phyloP scores from a whole-genome alignment of 495 filamentous ascomycete species.

The Cercophora sp. region DNA sequence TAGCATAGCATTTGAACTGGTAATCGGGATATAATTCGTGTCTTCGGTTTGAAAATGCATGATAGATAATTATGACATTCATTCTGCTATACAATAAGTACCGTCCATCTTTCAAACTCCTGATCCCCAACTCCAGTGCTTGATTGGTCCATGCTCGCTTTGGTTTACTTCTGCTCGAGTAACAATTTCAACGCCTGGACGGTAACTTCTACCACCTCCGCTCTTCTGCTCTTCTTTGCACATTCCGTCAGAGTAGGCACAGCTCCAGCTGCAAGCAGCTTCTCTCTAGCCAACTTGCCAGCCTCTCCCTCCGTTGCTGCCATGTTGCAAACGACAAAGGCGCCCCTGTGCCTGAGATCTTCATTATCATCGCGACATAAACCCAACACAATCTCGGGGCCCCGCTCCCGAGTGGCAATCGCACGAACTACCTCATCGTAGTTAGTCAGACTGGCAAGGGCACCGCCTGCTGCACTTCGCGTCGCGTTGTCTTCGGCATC shows the following conservation, averaged over 20 bases:
- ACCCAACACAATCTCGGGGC: constrained; percentile 64
- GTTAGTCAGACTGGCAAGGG: constrained; percentile 75
- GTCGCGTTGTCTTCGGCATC: constrained; percentile 80
- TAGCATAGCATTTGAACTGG: no score
- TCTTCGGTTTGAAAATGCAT: no score
- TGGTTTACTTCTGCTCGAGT: no score
- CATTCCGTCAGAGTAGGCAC: constrained; percentile 59
- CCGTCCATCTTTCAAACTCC: no score
- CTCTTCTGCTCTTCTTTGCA: constrained; percentile 59
- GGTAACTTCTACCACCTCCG: constrained; percentile 60
- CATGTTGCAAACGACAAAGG: constrained; percentile 69
- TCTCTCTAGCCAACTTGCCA: constrained; percentile 46
- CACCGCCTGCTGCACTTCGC: constrained; percentile 80
- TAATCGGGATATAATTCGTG: no score
- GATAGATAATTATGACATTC: no score
- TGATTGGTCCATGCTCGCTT: neutral
- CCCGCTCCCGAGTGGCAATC: constrained; percentile 63
- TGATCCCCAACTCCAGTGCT: neutral
- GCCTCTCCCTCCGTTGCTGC: constrained; percentile 47
- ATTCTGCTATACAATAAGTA: no score
- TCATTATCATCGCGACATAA: constrained; percentile 74
- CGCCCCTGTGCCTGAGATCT: constrained; percentile 71
- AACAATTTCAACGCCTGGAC: constrained; percentile 60
- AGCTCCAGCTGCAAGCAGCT: constrained; percentile 46
- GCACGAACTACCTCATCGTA: constrained; percentile 68